Evolutionary conservation across 345 rosid species (phyloP).

Genomic region (Gossypium turneri): DNA sequence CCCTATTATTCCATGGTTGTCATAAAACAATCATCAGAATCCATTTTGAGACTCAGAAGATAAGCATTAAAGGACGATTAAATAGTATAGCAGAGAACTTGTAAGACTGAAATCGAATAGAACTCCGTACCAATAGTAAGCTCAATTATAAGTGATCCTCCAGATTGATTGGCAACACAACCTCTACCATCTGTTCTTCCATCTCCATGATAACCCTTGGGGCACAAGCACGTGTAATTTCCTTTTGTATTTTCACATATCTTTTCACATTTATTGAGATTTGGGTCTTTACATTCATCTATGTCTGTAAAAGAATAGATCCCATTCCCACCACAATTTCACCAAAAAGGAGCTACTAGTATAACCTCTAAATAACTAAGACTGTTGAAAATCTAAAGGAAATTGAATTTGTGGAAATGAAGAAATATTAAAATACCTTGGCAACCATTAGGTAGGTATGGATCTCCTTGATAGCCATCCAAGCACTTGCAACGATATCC

Average conservation of each 20-base stretch:
- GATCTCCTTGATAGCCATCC: conserved; percentile 7
- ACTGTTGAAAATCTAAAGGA: not conserved
- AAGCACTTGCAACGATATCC: conserved; percentile 21
- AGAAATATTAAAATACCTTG: not conserved
- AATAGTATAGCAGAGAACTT: not conserved
- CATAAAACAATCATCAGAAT: not conserved
- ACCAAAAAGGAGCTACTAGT: not conserved
- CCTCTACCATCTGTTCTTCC: conserved; percentile 5
- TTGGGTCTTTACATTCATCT: conserved; percentile 14
- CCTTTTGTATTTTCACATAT: conserved; percentile 16
- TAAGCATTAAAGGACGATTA: not conserved
- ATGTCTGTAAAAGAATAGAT: conserved; percentile 3
- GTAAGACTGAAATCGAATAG: not conserved
- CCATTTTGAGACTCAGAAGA: not conserved
- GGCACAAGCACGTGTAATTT: conserved; percentile 14
- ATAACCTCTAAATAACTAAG: not conserved
- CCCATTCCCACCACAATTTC: not conserved
- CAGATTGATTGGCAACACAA: not conserved
- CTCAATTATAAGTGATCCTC: not conserved
- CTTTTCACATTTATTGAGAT: not conserved
- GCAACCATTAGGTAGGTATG: conserved; percentile 13
- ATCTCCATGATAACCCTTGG: conserved; percentile 8
- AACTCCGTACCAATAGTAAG: conserved; percentile 5
- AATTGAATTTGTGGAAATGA: not conserved
- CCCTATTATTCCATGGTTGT: not conserved